phyloP scores from a whole-genome alignment of 108 stramenopile genomes.

The Pseudonitzschia multiseries region DNA sequence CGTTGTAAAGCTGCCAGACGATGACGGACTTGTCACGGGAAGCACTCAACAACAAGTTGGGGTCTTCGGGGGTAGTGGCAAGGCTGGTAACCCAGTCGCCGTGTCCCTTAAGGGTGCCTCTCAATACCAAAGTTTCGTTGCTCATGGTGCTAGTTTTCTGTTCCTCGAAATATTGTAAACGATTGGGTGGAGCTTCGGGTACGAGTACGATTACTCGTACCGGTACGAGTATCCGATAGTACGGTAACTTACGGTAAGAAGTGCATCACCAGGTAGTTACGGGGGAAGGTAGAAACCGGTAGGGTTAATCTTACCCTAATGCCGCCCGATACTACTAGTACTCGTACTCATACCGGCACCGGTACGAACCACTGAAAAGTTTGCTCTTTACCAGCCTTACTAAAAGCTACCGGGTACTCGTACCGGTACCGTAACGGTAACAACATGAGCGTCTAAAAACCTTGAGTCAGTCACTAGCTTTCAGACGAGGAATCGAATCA shows the following conservation, averaged over 20 bases:
- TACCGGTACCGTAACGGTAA: too few relatives aligned
- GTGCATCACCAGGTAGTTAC: too few relatives aligned
- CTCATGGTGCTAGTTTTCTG: conserved; percentile 22
- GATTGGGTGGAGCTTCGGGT: not conserved
- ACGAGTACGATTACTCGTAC: too few relatives aligned
- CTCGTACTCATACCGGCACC: too few relatives aligned
- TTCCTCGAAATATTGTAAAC: not conserved
- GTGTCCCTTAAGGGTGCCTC: conserved; percentile 93
- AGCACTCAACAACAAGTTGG: conserved; percentile 95
- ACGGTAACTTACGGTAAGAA: not conserved
- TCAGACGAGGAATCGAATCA: not conserved
- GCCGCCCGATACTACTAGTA: too few relatives aligned
- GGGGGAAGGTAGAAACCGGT: too few relatives aligned
- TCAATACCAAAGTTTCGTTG: conserved; percentile 89
- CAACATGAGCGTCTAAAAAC: not conserved
- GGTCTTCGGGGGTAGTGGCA: conserved; percentile 94
- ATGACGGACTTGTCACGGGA: conserved; percentile 98
- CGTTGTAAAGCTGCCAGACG: conserved; percentile 92
- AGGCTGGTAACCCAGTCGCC: conserved; percentile 99
- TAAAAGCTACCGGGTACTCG: too few relatives aligned
- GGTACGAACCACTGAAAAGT: not conserved
- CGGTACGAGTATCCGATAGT: too few relatives aligned
- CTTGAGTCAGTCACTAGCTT: not conserved
- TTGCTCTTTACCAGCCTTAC: conserved; percentile 19
- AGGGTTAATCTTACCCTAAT: too few relatives aligned